Percentiles rank a stretch among this genome's conserved stretches.
Conservation (phyloP, 352 stramenopile genomes). For the Globisporangium okanoganense region DNA sequence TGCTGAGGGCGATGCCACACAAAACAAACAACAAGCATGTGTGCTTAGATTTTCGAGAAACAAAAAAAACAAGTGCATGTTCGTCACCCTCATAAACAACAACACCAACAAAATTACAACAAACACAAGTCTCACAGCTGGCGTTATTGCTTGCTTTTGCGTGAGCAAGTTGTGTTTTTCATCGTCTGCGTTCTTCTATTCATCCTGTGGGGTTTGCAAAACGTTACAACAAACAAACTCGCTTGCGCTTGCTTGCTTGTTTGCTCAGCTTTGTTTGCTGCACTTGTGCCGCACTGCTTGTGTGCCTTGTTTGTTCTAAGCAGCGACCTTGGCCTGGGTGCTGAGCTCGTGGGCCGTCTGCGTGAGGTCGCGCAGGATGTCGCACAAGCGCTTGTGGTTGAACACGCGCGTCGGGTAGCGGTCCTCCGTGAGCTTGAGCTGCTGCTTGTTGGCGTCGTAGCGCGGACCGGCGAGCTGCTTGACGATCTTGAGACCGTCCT, state of each 20-base stretch:
- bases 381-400: conserved; percentile 85
- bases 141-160: neutral
- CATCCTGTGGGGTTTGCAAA: neutral
- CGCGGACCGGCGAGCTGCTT: conserved; percentile 67
- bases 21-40: neutral
- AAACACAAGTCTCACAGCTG: conserved; percentile 5
- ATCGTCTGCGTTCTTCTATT: conserved; percentile 9
- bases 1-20: neutral
- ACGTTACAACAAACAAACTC: neutral
- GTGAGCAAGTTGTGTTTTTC: conserved; percentile 1
- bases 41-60: conserved; percentile 1
- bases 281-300: neutral
- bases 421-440: conserved; percentile 79
- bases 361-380: conserved; percentile 76
- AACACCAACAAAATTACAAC: conserved; percentile 3
- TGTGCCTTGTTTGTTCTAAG: conserved; percentile 6
- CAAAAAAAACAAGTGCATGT: conserved; percentile 7
- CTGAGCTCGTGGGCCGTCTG: conserved; percentile 65
- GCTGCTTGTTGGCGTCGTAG: conserved; percentile 76
- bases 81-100: conserved; percentile 1
- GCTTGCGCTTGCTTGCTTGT: conserved; percentile 12
- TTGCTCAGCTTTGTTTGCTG: conserved; percentile 6
- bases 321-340: conserved; percentile 26
- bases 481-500: conserved; percentile 47
- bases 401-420: conserved; percentile 70